phyloP scores from a whole-genome alignment of 2,329 filamentous ascomycete species.

The Alternaria sp. region DNA sequence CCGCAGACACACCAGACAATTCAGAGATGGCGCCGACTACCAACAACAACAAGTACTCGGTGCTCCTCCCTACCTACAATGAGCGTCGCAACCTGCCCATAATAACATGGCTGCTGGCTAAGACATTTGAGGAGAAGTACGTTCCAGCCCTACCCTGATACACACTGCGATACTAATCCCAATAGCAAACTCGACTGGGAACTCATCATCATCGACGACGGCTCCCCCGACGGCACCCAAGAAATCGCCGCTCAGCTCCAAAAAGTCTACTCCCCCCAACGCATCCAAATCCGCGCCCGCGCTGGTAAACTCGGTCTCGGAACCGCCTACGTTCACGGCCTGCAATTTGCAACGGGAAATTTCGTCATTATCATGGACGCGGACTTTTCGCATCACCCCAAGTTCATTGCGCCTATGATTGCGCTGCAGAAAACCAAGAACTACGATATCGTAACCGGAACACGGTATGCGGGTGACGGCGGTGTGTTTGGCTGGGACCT shows the following conservation, averaged over 20 bases:
- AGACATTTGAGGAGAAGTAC: constrained; percentile 88
- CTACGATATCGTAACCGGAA: constrained; percentile 97
- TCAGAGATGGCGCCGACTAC: constrained; percentile 45
- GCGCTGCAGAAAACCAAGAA: constrained; percentile 76
- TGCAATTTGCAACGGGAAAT: constrained; percentile 90
- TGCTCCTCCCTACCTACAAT: constrained; percentile 98
- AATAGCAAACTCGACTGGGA: constrained; percentile 91
- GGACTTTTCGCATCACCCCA: constrained; percentile 98
- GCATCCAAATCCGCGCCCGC: constrained; percentile 85
- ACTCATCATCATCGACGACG: constrained; percentile 97
- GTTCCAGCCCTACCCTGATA: constrained; percentile 39
- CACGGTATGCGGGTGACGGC: constrained; percentile 83
- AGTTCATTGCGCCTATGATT: constrained; percentile 97
- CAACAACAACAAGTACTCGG: constrained; percentile 83
- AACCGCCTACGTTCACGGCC: constrained; percentile 93
- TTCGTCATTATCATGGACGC: constrained; percentile 99
- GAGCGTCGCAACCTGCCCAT: constrained; percentile 97
- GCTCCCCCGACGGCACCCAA: constrained; percentile 94
- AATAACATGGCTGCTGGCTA: constrained; percentile 91
- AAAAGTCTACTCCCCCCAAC: constrained; percentile 77
- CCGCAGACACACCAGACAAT: constrained; percentile 22
- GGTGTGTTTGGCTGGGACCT: constrained; percentile 98
- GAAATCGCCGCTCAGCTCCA: constrained; percentile 89
- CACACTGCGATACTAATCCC: constrained; percentile 4
- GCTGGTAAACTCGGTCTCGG: constrained; percentile 96